Conservation (phyloP, 2,329 filamentous ascomycete species). For the Aspergillus tubingensis region DNA sequence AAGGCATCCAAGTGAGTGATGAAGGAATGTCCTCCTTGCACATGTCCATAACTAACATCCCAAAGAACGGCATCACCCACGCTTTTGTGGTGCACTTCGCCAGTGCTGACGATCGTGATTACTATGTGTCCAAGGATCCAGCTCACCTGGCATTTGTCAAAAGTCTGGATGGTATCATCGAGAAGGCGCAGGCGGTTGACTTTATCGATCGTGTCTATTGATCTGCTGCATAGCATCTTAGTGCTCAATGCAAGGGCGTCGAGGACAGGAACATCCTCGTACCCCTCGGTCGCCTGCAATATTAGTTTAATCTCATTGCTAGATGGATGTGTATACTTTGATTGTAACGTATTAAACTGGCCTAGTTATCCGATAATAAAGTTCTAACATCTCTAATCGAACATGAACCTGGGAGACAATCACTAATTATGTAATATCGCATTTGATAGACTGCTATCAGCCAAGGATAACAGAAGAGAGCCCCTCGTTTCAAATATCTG, state of each 20-base stretch:
- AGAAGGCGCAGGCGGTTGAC: conserved; percentile 41
- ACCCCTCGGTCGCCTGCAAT: no score
- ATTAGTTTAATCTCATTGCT: no score
- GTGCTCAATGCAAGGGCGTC: no score
- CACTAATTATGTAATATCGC: no score
- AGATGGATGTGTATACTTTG: no score
- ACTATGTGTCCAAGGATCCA: conserved; percentile 68
- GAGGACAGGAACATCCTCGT: no score
- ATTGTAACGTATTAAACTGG: no score
- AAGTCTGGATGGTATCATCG: conserved; percentile 34
- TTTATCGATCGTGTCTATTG: conserved; percentile 18
- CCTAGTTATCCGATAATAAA: no score
- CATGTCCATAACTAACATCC: background rate
- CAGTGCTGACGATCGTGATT: conserved; percentile 64
- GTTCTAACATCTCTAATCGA: no score
- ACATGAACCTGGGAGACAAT: no score
- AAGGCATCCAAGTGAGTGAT: conserved; percentile 59
- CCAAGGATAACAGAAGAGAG: background rate
- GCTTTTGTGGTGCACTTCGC: conserved; percentile 70
- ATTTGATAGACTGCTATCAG: no score
- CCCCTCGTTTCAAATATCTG: background rate
- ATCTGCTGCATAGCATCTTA: background rate
- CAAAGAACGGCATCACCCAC: conserved; percentile 65
- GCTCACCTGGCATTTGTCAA: conserved; percentile 63
- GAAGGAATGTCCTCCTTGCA: no score